phyloP scores from a whole-genome alignment of 805 yeast species.

The Pichia thaimueangensis region DNA sequence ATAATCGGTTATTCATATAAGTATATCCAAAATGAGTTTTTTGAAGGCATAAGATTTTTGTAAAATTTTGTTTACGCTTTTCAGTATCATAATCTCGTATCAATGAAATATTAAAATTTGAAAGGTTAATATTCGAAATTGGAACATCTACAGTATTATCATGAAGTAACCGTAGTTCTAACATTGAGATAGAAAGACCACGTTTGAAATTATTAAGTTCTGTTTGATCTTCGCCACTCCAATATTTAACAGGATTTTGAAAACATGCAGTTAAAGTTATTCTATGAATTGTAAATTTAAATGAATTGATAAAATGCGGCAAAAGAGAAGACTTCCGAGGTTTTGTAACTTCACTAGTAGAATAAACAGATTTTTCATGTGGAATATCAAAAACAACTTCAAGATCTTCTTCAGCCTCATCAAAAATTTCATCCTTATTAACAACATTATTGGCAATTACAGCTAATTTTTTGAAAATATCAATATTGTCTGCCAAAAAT shows the following conservation, averaged over 20 bases:
- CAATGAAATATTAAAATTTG: constrained; percentile 10
- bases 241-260: constrained; percentile 26
- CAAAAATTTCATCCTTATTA: not conserved
- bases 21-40: constrained; percentile 15
- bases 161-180: constrained; percentile 4
- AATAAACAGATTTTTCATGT: too few species aligned
- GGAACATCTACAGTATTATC: constrained; percentile 15
- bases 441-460: constrained; percentile 3
- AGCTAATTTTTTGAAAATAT: constrained; percentile 14
- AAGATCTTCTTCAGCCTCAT: not conserved
- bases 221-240: constrained; percentile 25
- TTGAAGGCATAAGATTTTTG: constrained; percentile 13
- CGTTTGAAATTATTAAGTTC: constrained; percentile 24
- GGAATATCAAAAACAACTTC: not conserved
- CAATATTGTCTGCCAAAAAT: constrained; percentile 9
- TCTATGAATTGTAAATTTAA: constrained; percentile 11
- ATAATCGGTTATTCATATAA: constrained; percentile 14
- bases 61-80: constrained; percentile 6
- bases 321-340: constrained; percentile 3
- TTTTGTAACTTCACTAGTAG: not conserved
- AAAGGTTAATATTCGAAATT: constrained; percentile 11
- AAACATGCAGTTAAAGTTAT: constrained; percentile 24
- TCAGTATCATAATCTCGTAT: constrained; percentile 21
- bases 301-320: constrained; percentile 12
- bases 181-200: constrained; percentile 18